Conservation (phyloP, 148 eudicot species). For the Suaeda aralocaspica region DNA sequence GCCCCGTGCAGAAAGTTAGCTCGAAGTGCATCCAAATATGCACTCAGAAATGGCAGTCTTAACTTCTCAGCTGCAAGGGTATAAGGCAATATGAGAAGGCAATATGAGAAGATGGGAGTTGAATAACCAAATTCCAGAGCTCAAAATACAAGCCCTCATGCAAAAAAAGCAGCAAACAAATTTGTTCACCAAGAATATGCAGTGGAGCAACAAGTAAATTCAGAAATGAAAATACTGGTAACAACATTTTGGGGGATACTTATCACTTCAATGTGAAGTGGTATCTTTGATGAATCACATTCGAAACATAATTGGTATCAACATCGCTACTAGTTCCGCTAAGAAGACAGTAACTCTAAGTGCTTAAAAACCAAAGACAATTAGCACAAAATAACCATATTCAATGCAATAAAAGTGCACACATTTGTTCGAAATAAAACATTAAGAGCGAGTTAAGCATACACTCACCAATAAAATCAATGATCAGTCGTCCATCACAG, state of each 20-base stretch:
- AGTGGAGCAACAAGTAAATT: not conserved
- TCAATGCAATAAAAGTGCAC: not conserved
- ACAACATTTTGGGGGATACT: not conserved
- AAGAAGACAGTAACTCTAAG: not conserved
- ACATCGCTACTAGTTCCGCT: not conserved
- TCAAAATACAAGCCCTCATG: not conserved
- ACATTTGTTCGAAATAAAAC: not conserved
- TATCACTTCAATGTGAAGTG: not conserved
- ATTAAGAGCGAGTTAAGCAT: not conserved
- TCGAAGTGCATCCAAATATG: conserved; percentile 69
- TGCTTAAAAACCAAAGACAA: not conserved
- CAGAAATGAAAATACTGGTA: not conserved
- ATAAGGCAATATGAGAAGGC: not conserved
- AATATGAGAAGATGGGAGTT: conserved; percentile 1
- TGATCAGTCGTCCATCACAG: conserved; percentile 64
- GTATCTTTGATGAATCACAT: not conserved
- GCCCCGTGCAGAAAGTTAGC: conserved; percentile 86
- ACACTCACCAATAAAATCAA: conserved; percentile 71
- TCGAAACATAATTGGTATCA: not conserved
- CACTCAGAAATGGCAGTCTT: conserved; percentile 63
- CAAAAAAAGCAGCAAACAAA: not conserved
- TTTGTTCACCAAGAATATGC: not conserved
- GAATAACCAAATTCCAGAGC: not conserved
- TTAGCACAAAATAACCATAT: not conserved
- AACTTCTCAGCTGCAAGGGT: conserved; percentile 54